A percentile compares a stretch with the other conserved stretches of the same genome.
Evolutionary conservation across 2,329 filamentous ascomycete species (phyloP).

Genomic region (Diaporthe citrichinensis): DNA sequence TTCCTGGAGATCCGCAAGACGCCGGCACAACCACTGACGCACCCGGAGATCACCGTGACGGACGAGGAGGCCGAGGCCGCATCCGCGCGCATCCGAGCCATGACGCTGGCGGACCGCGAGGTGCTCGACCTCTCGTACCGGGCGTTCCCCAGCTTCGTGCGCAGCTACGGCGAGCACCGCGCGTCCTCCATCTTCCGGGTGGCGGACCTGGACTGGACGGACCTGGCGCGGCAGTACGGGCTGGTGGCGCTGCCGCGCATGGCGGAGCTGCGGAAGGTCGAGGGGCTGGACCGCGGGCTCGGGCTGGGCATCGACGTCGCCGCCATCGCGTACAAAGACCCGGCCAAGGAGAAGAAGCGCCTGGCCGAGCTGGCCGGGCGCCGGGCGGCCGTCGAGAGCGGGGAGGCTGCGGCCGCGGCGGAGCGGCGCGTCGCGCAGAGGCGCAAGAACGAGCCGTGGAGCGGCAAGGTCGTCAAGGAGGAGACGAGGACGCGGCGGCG

Average conservation of each 20-base stretch:
- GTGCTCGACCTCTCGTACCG: constrained; percentile 90
- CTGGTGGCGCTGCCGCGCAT: constrained; percentile 90
- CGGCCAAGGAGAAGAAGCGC: constrained; percentile 76
- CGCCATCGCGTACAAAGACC: constrained; percentile 79
- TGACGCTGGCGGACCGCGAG: constrained; percentile 70
- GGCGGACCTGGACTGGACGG: constrained; percentile 85
- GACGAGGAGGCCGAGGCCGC: constrained; percentile 70
- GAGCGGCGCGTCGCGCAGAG: constrained; percentile 64
- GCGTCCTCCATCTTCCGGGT: constrained; percentile 92
- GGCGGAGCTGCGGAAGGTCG: constrained; percentile 84
- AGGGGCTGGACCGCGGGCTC: constrained; percentile 76
- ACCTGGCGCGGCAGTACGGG: constrained; percentile 87
- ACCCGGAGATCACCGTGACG: constrained; percentile 69
- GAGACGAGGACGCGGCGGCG: constrained; percentile 65
- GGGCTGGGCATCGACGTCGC: constrained; percentile 77
- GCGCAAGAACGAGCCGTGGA: constrained; percentile 79
- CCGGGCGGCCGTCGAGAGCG: constrained; percentile 56
- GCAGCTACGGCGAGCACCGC: constrained; percentile 91
- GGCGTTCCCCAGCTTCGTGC: constrained; percentile 93
- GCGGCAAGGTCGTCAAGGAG: constrained; percentile 76
- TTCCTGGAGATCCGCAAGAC: constrained; percentile 92
- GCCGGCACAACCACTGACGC: constrained; percentile 76
- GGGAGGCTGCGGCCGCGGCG: constrained; percentile 54
- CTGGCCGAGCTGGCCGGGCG: constrained; percentile 67
- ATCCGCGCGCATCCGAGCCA: constrained; percentile 48